Evolutionary conservation across 495 filamentous ascomycete species (phyloP).

Genomic region (Podospora bellae-mahoneyi): DNA sequence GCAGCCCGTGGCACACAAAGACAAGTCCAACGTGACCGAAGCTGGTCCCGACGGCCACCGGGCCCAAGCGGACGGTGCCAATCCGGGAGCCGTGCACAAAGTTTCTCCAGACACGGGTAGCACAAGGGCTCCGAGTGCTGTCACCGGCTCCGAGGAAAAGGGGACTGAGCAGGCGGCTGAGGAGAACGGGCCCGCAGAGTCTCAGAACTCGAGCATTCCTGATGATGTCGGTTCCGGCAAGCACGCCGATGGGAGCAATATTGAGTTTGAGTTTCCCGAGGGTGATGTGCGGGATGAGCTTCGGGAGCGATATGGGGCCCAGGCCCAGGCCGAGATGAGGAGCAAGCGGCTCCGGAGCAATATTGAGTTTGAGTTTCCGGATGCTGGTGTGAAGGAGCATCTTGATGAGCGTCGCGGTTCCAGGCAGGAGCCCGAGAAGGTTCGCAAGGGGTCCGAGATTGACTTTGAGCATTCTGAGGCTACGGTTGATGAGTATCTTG

Average conservation of each 20-base stretch:
- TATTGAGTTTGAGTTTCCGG: slow-evolving; percentile 1
- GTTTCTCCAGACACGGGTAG: not conserved
- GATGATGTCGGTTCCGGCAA: not conserved
- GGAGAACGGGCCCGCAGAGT: not conserved
- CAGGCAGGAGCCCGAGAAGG: not conserved
- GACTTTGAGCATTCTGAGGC: slow-evolving; percentile 1
- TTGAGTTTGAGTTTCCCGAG: not conserved
- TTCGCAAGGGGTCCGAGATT: slow-evolving; percentile 4
- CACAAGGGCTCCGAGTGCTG: not conserved
- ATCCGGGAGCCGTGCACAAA: not conserved
- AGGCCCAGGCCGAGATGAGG: not conserved
- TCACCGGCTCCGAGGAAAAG: not conserved
- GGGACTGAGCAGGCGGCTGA: not conserved
- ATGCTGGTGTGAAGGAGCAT: not conserved
- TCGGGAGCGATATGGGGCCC: not conserved
- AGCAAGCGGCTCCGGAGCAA: not conserved
- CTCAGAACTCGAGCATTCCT: not conserved
- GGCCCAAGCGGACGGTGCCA: not conserved
- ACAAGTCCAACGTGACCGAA: not conserved
- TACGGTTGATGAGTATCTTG: not conserved
- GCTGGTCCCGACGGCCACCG: not conserved
- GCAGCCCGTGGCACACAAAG: slow-evolving; percentile 7
- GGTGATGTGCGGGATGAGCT: not conserved
- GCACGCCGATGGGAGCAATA: not conserved
- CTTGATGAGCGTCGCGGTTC: not conserved